phyloP scores from a whole-genome alignment of 306 rosid genomes.

The Lathyrus oleraceus region DNA sequence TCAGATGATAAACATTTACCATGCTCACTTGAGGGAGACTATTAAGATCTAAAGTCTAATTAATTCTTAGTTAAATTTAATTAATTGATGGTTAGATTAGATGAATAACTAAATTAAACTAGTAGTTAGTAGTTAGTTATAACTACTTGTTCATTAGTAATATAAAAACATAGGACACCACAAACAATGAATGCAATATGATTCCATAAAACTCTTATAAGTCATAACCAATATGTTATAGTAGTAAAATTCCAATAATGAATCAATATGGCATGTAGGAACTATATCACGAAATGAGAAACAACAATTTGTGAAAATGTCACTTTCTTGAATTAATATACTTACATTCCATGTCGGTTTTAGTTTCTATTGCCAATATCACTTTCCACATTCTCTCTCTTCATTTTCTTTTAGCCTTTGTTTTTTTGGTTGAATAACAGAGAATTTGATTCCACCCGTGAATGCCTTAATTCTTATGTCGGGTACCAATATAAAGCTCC shows the following conservation, averaged over 20 bases:
- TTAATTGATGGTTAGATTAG: no score
- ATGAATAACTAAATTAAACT: no score
- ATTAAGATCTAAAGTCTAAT: no score
- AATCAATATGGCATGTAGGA: neutral
- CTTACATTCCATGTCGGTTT: neutral
- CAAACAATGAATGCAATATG: neutral
- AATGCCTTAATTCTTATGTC: constrained; percentile 36
- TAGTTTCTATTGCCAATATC: constrained; percentile 19
- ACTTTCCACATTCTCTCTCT: constrained; percentile 11
- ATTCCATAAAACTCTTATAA: neutral
- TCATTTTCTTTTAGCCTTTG: neutral
- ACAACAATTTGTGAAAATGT: neutral
- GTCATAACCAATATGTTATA: neutral
- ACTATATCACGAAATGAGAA: neutral
- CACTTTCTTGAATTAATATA: neutral
- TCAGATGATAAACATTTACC: no score
- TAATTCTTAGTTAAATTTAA: no score
- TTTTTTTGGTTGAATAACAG: constrained; percentile 22
- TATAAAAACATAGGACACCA: neutral
- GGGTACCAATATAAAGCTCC: constrained; percentile 8
- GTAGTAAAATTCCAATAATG: neutral
- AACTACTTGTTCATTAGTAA: neutral
- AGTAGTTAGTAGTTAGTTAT: no score
- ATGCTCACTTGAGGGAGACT: no score
- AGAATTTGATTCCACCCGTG: constrained; percentile 53